Conservation (phyloP, 768 basidiomycete genomes). For the Trametes elegans region DNA sequence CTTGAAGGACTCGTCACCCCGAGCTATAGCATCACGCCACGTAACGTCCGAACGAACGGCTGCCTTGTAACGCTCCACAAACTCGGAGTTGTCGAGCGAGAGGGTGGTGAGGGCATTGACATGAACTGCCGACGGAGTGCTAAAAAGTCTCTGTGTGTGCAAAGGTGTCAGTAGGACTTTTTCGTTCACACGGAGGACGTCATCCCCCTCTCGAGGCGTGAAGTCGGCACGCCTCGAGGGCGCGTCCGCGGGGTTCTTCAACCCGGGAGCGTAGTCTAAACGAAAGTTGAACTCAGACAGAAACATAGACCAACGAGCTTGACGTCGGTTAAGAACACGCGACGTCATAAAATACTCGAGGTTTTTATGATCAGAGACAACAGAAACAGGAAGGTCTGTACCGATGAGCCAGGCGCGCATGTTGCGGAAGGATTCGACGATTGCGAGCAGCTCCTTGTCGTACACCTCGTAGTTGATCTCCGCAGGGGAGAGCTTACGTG, state of each 20-base stretch:
- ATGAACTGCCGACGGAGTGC: not conserved
- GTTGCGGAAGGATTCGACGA: constrained; percentile 39
- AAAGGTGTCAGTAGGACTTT: constrained; percentile 7
- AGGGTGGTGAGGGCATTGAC: constrained; percentile 24
- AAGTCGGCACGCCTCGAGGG: constrained; percentile 25
- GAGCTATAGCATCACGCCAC: constrained; percentile 21
- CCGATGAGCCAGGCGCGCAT: constrained; percentile 32
- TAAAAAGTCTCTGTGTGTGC: constrained; percentile 1
- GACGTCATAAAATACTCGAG: constrained; percentile 41
- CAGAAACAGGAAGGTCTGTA: constrained; percentile 14
- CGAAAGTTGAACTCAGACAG: constrained; percentile 32
- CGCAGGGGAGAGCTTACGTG: no score
- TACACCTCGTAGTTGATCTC: no score
- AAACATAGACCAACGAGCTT: constrained; percentile 29
- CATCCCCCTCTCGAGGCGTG: constrained; percentile 22
- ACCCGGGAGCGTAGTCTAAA: constrained; percentile 32
- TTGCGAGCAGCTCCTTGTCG: no score
- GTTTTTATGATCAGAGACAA: constrained; percentile 33
- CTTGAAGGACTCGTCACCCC: constrained; percentile 18
- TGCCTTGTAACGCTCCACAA: constrained; percentile 20
- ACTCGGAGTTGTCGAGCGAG: constrained; percentile 20
- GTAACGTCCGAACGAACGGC: constrained; percentile 11
- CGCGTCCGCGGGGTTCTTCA: constrained; percentile 21
- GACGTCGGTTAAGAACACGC: constrained; percentile 38
- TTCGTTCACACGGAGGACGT: constrained; percentile 1